A percentile compares a stretch with the other conserved stretches of the same genome.
These are phyloP conservation scores for Teunomyces tritomae DNA, from an alignment of 805 yeast genomes.

Conservation along the genomic window DNA sequence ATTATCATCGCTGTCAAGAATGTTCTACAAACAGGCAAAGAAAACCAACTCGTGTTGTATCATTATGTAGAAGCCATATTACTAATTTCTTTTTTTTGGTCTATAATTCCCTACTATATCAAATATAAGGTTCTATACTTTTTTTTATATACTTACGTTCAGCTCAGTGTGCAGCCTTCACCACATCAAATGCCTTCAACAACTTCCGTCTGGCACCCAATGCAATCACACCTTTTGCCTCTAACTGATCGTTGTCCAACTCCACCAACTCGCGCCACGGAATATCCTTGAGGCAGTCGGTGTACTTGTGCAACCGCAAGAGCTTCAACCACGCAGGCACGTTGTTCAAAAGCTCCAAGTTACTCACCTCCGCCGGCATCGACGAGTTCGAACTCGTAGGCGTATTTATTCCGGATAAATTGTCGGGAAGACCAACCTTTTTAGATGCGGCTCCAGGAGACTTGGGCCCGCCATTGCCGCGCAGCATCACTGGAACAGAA, in stretches of 20 bases:
- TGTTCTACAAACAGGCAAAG: constrained; percentile 97
- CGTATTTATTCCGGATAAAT: constrained; percentile 13
- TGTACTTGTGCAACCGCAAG: constrained; percentile 88
- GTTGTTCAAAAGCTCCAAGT: constrained; percentile 56
- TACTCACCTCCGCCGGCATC: constrained; percentile 43
- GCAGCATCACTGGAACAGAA: constrained; percentile 31
- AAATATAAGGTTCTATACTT: constrained; percentile 6
- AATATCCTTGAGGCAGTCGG: constrained; percentile 71
- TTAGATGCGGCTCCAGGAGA: neutral
- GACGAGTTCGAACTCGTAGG: constrained; percentile 16
- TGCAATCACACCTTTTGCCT: constrained; percentile 82
- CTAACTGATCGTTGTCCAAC: constrained; percentile 66
- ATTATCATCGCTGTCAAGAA: constrained; percentile 78
- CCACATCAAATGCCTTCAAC: constrained; percentile 85
- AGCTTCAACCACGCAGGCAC: constrained; percentile 92
- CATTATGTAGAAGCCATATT: constrained; percentile 16
- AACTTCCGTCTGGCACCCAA: constrained; percentile 94
- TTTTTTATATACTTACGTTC: neutral
- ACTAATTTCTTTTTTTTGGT: too few relatives aligned
- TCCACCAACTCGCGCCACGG: constrained; percentile 79
- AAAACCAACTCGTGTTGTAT: constrained; percentile 47
- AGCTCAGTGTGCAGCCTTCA: constrained; percentile 33
- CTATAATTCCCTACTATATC: constrained; percentile 8
- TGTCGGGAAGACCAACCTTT: constrained; percentile 6
- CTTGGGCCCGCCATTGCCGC: constrained; percentile 1